phyloP scores from a whole-genome alignment of 371 early-diverging fungal species.

The Mucor racemosus region DNA sequence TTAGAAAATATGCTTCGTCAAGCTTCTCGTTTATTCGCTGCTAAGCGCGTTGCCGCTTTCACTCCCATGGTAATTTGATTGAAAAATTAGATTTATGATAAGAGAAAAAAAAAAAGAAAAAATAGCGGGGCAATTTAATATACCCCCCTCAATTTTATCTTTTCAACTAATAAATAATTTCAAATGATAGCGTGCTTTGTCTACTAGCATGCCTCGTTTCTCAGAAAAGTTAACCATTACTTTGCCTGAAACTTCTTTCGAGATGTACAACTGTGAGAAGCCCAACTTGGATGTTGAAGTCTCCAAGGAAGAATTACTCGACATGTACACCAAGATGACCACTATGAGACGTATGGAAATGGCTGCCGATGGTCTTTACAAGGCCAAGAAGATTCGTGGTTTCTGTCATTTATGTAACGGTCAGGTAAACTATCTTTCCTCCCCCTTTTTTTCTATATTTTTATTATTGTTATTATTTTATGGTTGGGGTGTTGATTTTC shows the following conservation, averaged over 20 bases:
- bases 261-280: slow-evolving; percentile 70
- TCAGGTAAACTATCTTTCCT: slow-evolving; percentile 65
- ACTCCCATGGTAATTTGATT: slow-evolving; percentile 26
- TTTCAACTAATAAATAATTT: background rate
- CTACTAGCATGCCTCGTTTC: slow-evolving; percentile 44
- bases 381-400: slow-evolving; percentile 96
- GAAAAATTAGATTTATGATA: background rate
- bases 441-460: slow-evolving; percentile 15
- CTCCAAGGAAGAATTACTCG: slow-evolving; percentile 74
- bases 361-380: slow-evolving; percentile 95
- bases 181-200: slow-evolving; percentile 45
- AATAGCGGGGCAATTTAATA: background rate
- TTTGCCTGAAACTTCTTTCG: slow-evolving; percentile 65
- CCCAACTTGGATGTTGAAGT: slow-evolving; percentile 66
- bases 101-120: background rate
- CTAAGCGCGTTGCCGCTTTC: slow-evolving; percentile 37
- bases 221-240: slow-evolving; percentile 57
- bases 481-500: background rate
- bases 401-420: slow-evolving; percentile 99
- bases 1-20: slow-evolving; percentile 50
- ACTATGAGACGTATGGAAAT: slow-evolving; percentile 93
- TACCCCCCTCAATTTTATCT: background rate
- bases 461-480: slow-evolving; percentile 2
- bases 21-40: slow-evolving; percentile 54
- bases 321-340: slow-evolving; percentile 89